phyloP scores from a whole-genome alignment of 306 rosid species.

The Castanospermum australe region DNA sequence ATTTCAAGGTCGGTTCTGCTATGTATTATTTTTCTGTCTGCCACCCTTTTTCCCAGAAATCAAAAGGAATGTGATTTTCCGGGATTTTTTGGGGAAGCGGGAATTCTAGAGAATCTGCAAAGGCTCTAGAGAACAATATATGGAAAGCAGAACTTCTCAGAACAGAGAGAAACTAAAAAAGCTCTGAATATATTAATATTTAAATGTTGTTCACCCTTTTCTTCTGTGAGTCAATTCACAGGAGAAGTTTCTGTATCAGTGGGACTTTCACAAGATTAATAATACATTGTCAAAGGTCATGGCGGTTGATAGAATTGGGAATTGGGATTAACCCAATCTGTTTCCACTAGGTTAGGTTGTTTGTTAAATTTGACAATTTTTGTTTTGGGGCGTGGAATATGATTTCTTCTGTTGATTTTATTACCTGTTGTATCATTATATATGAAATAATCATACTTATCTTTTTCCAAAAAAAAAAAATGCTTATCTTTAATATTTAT shows the following conservation, averaged over 20 bases:
- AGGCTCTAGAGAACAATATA: neutral
- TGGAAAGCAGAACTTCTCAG: neutral
- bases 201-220: neutral
- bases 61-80: constrained; percentile 38
- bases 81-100: constrained; percentile 38
- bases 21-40: constrained; percentile 3
- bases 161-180: neutral
- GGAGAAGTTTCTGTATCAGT: neutral
- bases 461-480: too few relatives aligned
- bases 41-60: constrained; percentile 25
- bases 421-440: too few relatives aligned
- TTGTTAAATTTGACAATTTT: too few relatives aligned
- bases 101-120: constrained; percentile 57
- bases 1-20: constrained; percentile 50
- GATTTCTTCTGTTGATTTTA: too few relatives aligned
- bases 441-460: too few relatives aligned
- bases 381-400: too few relatives aligned
- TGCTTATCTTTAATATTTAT: too few relatives aligned
- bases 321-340: too few relatives aligned
- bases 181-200: neutral
- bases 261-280: neutral
- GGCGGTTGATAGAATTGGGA: neutral
- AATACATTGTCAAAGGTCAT: neutral
- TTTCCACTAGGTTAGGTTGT: too few relatives aligned
- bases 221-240: neutral